A percentile compares a stretch with the other conserved stretches of the same genome.
These are phyloP conservation scores for Rhodamnia argentea DNA, from an alignment of 345 rosid genomes.

Conservation along the genomic window DNA sequence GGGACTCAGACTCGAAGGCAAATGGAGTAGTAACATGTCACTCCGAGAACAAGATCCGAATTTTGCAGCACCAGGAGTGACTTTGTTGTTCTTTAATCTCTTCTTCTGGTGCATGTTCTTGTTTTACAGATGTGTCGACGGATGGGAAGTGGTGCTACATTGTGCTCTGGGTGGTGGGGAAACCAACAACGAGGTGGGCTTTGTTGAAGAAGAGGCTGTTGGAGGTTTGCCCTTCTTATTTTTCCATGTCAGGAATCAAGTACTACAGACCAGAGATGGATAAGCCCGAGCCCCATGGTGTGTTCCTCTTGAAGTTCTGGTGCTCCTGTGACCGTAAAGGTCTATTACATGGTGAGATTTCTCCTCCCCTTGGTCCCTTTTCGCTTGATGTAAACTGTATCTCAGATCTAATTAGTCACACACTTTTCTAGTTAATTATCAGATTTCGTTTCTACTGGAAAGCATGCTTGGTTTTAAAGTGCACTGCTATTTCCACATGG, in stretches of 20 bases:
- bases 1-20: neutral
- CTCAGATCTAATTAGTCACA: neutral
- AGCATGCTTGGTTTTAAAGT: neutral
- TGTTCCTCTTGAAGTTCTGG: conserved; percentile 62
- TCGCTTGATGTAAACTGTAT: neutral
- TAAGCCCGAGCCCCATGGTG: conserved; percentile 28
- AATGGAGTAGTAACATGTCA: neutral
- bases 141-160: conserved; percentile 73
- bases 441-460: neutral
- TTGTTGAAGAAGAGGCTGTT: conserved; percentile 47
- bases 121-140: conserved; percentile 38
- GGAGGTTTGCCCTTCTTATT: conserved; percentile 56
- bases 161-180: conserved; percentile 58
- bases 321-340: conserved; percentile 42
- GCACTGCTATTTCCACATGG: neutral
- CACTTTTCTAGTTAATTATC: neutral
- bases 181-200: conserved; percentile 41
- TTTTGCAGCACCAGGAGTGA: neutral
- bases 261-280: conserved; percentile 27
- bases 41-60: neutral
- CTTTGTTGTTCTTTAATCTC: neutral
- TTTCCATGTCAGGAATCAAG: conserved; percentile 38
- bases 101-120: neutral
- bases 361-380: neutral
- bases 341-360: conserved; percentile 36